A percentile compares a stretch with the other conserved stretches of the same genome.
Evolutionary conservation across 345 rosid genomes (phyloP).

Genomic region (Lenwebbia sp.): DNA sequence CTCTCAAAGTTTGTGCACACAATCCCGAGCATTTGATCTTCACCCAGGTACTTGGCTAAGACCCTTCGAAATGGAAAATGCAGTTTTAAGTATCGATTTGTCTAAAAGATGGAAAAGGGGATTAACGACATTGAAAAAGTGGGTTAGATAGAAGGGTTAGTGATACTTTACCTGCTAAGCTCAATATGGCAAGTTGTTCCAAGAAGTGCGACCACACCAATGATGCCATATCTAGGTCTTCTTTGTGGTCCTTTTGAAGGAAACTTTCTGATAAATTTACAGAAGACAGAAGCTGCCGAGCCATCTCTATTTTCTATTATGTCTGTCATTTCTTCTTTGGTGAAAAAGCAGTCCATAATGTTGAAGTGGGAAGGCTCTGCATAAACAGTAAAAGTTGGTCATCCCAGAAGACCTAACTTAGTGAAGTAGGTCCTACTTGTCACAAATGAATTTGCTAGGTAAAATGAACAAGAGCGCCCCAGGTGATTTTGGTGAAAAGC

Average conservation of each 20-base stretch:
- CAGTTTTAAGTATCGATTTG: not conserved
- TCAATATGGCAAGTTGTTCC: constrained; percentile 30
- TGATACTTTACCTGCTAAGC: constrained; percentile 43
- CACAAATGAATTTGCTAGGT: not conserved
- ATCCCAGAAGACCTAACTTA: constrained; percentile 11
- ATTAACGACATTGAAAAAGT: not conserved
- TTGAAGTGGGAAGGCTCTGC: constrained; percentile 6
- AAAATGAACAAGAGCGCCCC: not conserved
- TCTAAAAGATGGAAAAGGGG: not conserved
- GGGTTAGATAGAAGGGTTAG: not conserved
- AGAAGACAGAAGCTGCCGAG: constrained; percentile 37
- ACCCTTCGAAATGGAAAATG: constrained; percentile 17
- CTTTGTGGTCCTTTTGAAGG: not conserved
- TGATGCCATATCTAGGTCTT: constrained; percentile 12
- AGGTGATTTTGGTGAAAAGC: not conserved
- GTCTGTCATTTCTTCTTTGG: constrained; percentile 30
- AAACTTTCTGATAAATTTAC: not conserved
- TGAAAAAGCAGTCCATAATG: constrained; percentile 8
- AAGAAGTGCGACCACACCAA: constrained; percentile 52
- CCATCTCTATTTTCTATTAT: constrained; percentile 19
- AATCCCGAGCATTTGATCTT: constrained; percentile 58
- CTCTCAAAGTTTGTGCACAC: constrained; percentile 36
- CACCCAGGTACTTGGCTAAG: constrained; percentile 51
- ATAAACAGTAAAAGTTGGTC: not conserved
- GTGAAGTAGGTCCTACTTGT: not conserved